Conservation (phyloP, 2,329 filamentous ascomycete genomes). For the Cyphellophora attinorum region DNA sequence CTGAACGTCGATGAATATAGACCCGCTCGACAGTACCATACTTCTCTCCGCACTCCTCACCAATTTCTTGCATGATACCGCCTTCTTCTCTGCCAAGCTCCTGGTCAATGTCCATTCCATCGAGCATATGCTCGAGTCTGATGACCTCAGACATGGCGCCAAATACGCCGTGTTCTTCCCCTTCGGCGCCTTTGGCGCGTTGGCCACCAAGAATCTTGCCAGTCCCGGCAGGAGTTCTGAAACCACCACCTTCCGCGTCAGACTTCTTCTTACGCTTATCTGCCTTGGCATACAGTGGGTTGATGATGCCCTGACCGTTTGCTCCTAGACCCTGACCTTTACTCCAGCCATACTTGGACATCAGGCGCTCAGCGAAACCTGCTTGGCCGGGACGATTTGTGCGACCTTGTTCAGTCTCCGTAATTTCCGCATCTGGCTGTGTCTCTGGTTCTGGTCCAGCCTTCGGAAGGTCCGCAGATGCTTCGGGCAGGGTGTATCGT, state of each 20-base stretch:
- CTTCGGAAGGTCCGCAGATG: constrained; percentile 42
- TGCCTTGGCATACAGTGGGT: constrained; percentile 73
- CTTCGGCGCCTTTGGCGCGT: constrained; percentile 40
- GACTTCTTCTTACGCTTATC: constrained; percentile 73
- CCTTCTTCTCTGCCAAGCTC: constrained; percentile 59
- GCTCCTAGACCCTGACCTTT: constrained; percentile 82
- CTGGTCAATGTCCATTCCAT: constrained; percentile 69
- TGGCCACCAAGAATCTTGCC: constrained; percentile 71
- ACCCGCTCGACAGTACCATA: constrained; percentile 78
- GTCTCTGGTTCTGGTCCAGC: constrained; percentile 44
- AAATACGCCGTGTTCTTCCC: constrained; percentile 46
- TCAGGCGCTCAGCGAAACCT: constrained; percentile 76
- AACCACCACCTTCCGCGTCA: constrained; percentile 71
- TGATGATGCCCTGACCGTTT: constrained; percentile 69
- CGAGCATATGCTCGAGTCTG: constrained; percentile 73
- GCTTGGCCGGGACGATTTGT: constrained; percentile 67
- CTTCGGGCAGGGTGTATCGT: constrained; percentile 53
- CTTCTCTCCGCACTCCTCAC: constrained; percentile 82
- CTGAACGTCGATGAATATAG: constrained; percentile 42
- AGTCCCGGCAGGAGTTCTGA: constrained; percentile 57
- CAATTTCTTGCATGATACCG: constrained; percentile 82
- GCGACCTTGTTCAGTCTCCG: constrained; percentile 31
- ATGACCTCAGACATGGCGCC: constrained; percentile 74
- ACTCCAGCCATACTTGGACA: constrained; percentile 90
- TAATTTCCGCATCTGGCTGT: constrained; percentile 22